Base-by-base conservation (phyloP, 2,329 filamentous ascomycete species). In the Neoarthrinium moseri region DNA sequence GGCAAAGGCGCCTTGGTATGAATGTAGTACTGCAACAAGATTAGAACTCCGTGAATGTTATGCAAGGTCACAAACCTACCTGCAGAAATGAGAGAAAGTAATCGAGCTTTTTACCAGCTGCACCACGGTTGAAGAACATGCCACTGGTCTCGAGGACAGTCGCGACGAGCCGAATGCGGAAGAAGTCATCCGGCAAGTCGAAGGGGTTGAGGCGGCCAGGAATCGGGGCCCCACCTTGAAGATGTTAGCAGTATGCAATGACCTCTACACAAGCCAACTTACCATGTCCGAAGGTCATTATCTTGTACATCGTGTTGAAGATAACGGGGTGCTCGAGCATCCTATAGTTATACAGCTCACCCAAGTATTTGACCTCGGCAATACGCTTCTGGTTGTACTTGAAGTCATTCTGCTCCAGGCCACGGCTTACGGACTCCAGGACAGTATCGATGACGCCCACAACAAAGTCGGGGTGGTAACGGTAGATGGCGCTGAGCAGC, bases 31-130 rank as follows among this genome's bases (percentile, higher is more conserved):
- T 89, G 53, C n/a, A 39, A n/a, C 35, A 49, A 37, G 46, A 51
- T 57, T 37, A 58, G 52, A 34, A 37, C 36, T 20, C n/a, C 20
- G 15, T 3, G 18, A 4, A 10, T 10, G 3, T 18, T 38, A 52
- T 22, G 53, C 48, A 45, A 8, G 5, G 30, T n/a, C 42, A 8
- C 21, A n/a, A 37, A 59, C 58, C 40, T 63, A 86, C 83, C 74
- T 95, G 91, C 58, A 99, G 90, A 68, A 97, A 97, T 0, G 87
- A 92, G 50, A 99, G 74, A 68, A 97, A 99, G 66, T 96, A 97
- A 61, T 99, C 94, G 8, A 99, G 79, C 69, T 97, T 99, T 75
- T 97, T 97, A 66, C 91, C 95, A 2, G 91, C 89, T 34, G 87
- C 84, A 6, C 95, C 94, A 57, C 92, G 87, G 65, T 94, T 94